Conservation (phyloP, 371 early-diverging fungal species). For the Syncephalastrum sp. region DNA sequence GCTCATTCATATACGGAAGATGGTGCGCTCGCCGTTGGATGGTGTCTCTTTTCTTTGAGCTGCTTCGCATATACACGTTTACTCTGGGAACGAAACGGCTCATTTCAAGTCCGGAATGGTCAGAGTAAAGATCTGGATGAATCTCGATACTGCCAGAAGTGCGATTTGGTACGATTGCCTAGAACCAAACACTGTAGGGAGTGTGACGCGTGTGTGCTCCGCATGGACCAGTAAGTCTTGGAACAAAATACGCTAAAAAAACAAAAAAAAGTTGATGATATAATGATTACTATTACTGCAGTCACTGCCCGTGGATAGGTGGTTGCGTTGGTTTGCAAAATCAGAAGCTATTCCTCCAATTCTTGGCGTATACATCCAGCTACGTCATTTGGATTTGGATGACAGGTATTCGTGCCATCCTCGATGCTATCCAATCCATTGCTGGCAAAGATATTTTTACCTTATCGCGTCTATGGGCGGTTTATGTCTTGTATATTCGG, state of each 20-base stretch:
- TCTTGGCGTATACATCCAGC: constrained; percentile 4
- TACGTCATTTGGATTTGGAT: constrained; percentile 4
- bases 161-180: constrained; percentile 1
- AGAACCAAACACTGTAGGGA: constrained; percentile 9
- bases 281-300: constrained; percentile 1
- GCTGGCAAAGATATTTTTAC: too few relatives aligned
- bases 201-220: constrained; percentile 7
- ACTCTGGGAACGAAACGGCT: too few relatives aligned
- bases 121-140: neutral
- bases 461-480: too few relatives aligned
- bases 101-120: constrained; percentile 2
- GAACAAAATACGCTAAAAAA: too few relatives aligned
- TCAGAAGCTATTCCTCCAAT: constrained; percentile 5
- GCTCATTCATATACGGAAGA: neutral
- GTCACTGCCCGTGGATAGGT: constrained; percentile 1
- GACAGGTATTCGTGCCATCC: too few relatives aligned
- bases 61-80: too few relatives aligned
- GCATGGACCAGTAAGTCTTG: constrained; percentile 9
- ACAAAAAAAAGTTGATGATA: too few relatives aligned
- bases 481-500: too few relatives aligned
- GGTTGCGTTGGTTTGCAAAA: constrained; percentile 8
- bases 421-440: too few relatives aligned
- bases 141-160: neutral
- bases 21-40: too few relatives aligned
- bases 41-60: too few relatives aligned